A percentile compares a stretch with the other conserved stretches of the same genome.
phyloP scores from a whole-genome alignment of 768 basidiomycete genomes.

The Lanmaoa pseudosensibilis region DNA sequence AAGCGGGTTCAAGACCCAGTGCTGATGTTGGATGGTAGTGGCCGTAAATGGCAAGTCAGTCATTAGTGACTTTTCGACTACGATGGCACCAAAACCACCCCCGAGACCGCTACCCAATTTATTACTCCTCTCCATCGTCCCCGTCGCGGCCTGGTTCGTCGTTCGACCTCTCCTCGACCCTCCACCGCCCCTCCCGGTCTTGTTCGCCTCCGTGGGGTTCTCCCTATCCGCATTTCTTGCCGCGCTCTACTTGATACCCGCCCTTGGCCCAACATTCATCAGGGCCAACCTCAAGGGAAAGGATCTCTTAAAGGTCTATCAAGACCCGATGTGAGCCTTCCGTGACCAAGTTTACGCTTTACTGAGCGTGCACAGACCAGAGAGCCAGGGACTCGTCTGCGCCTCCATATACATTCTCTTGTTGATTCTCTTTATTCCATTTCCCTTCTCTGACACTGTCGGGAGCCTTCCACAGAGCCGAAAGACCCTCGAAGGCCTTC shows the following conservation, averaged over 20 bases:
- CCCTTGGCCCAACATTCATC: constrained; percentile 76
- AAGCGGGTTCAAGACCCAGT: constrained; percentile 41
- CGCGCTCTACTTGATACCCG: constrained; percentile 78
- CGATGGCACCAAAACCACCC: constrained; percentile 27
- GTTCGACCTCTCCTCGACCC: constrained; percentile 71
- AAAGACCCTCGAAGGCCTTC: constrained; percentile 47
- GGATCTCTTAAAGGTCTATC: constrained; percentile 84
- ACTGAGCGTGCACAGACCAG: constrained; percentile 62
- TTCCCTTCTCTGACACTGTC: constrained; percentile 82
- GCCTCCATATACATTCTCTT: constrained; percentile 85
- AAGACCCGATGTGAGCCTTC: constrained; percentile 61
- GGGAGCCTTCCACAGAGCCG: constrained; percentile 43
- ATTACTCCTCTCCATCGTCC: constrained; percentile 58
- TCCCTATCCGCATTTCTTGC: constrained; percentile 79
- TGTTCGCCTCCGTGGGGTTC: constrained; percentile 82
- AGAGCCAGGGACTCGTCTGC: constrained; percentile 89
- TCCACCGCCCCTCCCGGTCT: constrained; percentile 62
- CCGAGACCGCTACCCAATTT: constrained; percentile 54
- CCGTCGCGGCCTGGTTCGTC: constrained; percentile 73
- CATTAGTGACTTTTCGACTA: background rate
- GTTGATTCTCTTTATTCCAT: constrained; percentile 91
- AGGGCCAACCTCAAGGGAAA: constrained; percentile 80
- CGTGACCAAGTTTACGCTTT: background rate
- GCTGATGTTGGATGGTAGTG: background rate
- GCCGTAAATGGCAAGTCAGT: constrained; percentile 12